Evolutionary conservation across 2,329 filamentous ascomycete genomes (phyloP).

Genomic region (Harringtonia aguacate): DNA sequence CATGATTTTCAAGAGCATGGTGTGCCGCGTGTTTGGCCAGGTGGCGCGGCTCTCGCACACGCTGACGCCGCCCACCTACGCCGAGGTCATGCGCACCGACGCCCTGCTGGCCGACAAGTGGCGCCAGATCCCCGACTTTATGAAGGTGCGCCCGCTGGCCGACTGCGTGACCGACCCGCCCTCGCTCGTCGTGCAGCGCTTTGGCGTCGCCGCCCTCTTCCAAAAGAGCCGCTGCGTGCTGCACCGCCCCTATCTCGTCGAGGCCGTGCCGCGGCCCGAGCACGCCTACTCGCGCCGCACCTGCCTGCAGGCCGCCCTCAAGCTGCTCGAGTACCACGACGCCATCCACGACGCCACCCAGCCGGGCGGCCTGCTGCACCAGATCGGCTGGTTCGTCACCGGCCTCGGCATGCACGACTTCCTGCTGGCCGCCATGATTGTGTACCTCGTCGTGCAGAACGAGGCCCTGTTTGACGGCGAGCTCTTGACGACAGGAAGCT

Average conservation of each 20-base stretch:
- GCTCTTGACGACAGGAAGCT: slow-evolving; percentile 15
- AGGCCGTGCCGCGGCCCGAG: slow-evolving; percentile 27
- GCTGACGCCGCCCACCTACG: slow-evolving; percentile 34
- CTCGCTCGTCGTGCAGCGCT: slow-evolving; percentile 37
- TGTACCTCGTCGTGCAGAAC: slow-evolving; percentile 41
- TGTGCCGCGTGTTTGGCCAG: slow-evolving; percentile 37
- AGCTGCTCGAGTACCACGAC: slow-evolving; percentile 35
- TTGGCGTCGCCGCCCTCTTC: slow-evolving; percentile 39
- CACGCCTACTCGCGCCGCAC: slow-evolving; percentile 41
- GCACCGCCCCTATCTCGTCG: slow-evolving; percentile 41
- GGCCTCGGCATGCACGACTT: slow-evolving; percentile 51
- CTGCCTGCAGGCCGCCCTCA: slow-evolving; percentile 38
- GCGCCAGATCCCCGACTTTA: slow-evolving; percentile 32
- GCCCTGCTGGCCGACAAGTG: slow-evolving; percentile 32
- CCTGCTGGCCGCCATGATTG: slow-evolving; percentile 48
- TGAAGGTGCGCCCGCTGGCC: slow-evolving; percentile 36
- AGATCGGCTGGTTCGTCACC: slow-evolving; percentile 45
- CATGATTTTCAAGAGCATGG: slow-evolving; percentile 36
- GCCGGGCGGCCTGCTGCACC: slow-evolving; percentile 41
- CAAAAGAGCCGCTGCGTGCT: slow-evolving; percentile 46
- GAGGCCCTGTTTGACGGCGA: slow-evolving; percentile 15
- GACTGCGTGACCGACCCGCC: slow-evolving; percentile 38
- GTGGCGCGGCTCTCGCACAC: slow-evolving; percentile 40
- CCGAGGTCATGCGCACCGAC: slow-evolving; percentile 39
- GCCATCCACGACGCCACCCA: slow-evolving; percentile 35